A percentile compares a stretch with the other conserved stretches of the same genome.
Evolutionary conservation across 139 green algal genomes (phyloP).

Genomic region (Tetradesmus lagerheimii): DNA sequence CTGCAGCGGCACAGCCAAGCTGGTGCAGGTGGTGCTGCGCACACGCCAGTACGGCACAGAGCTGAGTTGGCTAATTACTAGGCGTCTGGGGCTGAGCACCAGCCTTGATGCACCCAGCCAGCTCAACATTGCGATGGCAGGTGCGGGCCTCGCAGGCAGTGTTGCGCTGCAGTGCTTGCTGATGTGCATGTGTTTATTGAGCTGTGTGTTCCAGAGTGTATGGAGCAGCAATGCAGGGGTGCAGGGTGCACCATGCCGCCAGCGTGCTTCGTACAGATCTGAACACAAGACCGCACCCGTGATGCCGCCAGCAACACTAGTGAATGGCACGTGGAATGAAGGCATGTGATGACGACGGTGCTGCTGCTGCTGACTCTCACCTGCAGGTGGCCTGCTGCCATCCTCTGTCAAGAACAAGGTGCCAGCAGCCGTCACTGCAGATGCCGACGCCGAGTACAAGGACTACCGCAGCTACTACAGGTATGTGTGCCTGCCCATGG

Average conservation of each 20-base stretch:
- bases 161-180: neutral
- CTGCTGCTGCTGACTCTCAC: too few species aligned
- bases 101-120: neutral
- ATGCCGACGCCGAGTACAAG: slow-evolving; percentile 14
- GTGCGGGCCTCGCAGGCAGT: neutral
- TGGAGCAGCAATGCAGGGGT: neutral
- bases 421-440: neutral
- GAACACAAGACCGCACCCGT: too few species aligned
- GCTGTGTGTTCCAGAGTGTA: neutral
- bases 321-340: neutral
- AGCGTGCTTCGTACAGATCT: too few species aligned
- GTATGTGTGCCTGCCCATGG: slow-evolving; percentile 50
- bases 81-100: neutral
- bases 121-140: slow-evolving; percentile 27
- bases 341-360: neutral
- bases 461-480: slow-evolving; percentile 49
- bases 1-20: slow-evolving; percentile 4
- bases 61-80: slow-evolving; percentile 43
- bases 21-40: slow-evolving; percentile 39
- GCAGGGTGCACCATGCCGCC: neutral
- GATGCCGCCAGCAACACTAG: too few species aligned
- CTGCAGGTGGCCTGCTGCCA: slow-evolving; percentile 10
- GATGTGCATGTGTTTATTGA: neutral
- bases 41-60: slow-evolving; percentile 48
- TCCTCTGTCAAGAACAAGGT: neutral